Evolutionary conservation across 163 green algal species (phyloP).

Genomic region (Smithsoniella earleae): DNA sequence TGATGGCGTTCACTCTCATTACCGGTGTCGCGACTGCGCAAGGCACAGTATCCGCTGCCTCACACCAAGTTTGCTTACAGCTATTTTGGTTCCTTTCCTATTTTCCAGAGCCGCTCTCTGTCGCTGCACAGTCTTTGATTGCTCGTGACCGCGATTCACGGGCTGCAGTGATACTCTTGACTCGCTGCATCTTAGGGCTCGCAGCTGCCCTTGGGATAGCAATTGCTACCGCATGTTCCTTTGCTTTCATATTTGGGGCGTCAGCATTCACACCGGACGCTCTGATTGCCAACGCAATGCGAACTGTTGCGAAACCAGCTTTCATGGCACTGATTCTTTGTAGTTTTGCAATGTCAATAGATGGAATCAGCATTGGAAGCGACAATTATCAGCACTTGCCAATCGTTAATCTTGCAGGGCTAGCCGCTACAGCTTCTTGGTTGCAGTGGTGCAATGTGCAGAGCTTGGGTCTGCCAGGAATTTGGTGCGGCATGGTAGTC

Average conservation of each 20-base stretch:
- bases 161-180: not conserved
- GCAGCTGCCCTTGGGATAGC: not conserved
- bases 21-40: conserved; percentile 24
- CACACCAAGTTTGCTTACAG: conserved; percentile 24
- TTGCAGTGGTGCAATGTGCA: conserved; percentile 19
- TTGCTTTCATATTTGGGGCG: not conserved
- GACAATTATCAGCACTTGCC: conserved; percentile 8
- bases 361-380: conserved; percentile 29
- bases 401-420: conserved; percentile 11
- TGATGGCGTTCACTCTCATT: conserved; percentile 17
- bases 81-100: conserved; percentile 30
- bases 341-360: conserved; percentile 7
- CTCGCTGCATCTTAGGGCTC: conserved; percentile 13
- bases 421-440: conserved; percentile 10
- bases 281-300: conserved; percentile 20
- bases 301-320: not conserved
- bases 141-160: not conserved
- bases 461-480: not conserved
- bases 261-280: not conserved
- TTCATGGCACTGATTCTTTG: conserved; percentile 14
- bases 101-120: conserved; percentile 24
- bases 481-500: conserved; percentile 17
- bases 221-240: not conserved
- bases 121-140: conserved; percentile 13
- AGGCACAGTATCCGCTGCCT: conserved; percentile 3